Conservation (phyloP, 1,284 basidiomycete genomes). For the Leccinum proliferum region DNA sequence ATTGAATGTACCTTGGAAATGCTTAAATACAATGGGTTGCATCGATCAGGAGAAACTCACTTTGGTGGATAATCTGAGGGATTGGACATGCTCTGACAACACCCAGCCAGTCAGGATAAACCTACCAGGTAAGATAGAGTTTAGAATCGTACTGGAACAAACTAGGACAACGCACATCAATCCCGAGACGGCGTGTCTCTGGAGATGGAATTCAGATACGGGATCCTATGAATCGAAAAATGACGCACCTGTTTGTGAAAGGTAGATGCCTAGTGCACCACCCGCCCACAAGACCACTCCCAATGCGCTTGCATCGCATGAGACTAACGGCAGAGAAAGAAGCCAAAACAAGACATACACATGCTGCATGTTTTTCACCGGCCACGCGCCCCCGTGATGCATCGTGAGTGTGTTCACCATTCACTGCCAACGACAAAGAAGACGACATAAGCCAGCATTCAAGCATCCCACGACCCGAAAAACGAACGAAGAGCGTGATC, state of each 20-base stretch:
- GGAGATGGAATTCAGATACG: neutral
- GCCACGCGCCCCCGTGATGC: slow-evolving; percentile 77
- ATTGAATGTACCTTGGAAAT: slow-evolving; percentile 65
- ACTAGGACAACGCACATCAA: slow-evolving; percentile 57
- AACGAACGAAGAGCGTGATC: slow-evolving; percentile 80
- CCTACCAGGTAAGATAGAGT: slow-evolving; percentile 32
- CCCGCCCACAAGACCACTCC: slow-evolving; percentile 80
- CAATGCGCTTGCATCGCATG: slow-evolving; percentile 30
- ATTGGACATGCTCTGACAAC: slow-evolving; percentile 89
- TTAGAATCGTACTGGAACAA: neutral
- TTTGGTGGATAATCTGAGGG: slow-evolving; percentile 78
- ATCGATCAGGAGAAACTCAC: slow-evolving; percentile 31
- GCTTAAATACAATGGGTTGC: slow-evolving; percentile 6
- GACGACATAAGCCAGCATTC: neutral
- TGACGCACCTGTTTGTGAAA: slow-evolving; percentile 68
- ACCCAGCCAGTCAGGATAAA: slow-evolving; percentile 92
- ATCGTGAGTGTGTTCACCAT: slow-evolving; percentile 92
- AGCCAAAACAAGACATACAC: slow-evolving; percentile 49
- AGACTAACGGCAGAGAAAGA: neutral
- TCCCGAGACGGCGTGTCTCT: slow-evolving; percentile 77
- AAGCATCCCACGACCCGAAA: neutral
- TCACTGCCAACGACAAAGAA: slow-evolving; percentile 15
- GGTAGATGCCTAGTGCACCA: slow-evolving; percentile 82
- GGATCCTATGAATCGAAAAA: neutral
- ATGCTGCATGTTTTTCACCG: slow-evolving; percentile 93